phyloP scores from a whole-genome alignment of 1,284 basidiomycete genomes.

The Ganoderma sp. region DNA sequence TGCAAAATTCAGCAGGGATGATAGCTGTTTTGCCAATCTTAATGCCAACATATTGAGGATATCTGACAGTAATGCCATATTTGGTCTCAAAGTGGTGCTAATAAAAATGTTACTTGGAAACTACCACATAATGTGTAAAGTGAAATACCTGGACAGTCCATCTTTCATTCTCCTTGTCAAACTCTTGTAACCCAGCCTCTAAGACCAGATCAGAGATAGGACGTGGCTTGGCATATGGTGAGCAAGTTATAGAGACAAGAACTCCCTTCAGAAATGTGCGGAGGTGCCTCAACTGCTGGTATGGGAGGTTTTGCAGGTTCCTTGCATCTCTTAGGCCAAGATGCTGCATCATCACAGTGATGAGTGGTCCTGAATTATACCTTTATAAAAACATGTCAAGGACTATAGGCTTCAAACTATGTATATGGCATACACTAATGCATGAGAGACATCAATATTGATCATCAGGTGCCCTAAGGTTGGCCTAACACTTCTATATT shows the following conservation, averaged over 20 bases:
- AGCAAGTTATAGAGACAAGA: slow-evolving; percentile 1
- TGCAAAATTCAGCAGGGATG: slow-evolving; percentile 53
- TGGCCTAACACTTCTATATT: slow-evolving; percentile 32
- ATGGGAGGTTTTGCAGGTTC: background rate
- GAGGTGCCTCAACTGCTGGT: background rate
- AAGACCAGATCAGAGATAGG: slow-evolving; percentile 16
- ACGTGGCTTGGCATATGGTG: background rate
- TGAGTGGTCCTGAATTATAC: slow-evolving; percentile 14
- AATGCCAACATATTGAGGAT: slow-evolving; percentile 11
- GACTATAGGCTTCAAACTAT: background rate
- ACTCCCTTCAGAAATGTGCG: slow-evolving; percentile 21
- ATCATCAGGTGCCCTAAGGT: slow-evolving; percentile 30
- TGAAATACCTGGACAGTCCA: slow-evolving; percentile 14
- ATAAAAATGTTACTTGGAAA: background rate
- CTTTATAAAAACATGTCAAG: slow-evolving; percentile 1
- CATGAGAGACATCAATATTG: slow-evolving; percentile 36
- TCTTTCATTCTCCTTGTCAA: slow-evolving; percentile 16
- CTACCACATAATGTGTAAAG: background rate
- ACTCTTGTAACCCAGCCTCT: slow-evolving; percentile 13
- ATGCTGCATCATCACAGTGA: slow-evolving; percentile 9
- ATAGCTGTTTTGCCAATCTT: slow-evolving; percentile 31
- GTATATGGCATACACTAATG: slow-evolving; percentile 28
- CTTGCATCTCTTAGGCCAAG: slow-evolving; percentile 8
- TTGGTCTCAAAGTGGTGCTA: slow-evolving; percentile 20
- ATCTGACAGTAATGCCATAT: slow-evolving; percentile 6